Conservation (phyloP, 768 basidiomycete genomes). For the Macrolepiota albuminosa region DNA sequence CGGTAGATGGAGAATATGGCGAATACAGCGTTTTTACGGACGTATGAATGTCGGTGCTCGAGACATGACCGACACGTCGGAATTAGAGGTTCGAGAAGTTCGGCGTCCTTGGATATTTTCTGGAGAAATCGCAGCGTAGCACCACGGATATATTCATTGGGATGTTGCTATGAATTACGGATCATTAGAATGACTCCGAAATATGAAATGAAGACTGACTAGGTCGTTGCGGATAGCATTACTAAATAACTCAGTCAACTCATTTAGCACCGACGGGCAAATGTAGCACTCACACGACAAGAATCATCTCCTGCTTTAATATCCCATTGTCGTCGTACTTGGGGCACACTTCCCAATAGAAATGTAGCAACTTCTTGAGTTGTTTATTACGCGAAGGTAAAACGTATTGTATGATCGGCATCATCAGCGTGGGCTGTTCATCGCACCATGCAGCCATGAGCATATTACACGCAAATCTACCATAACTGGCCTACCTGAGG, state of each 20-base stretch:
- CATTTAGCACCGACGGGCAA: not conserved
- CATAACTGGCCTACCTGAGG: conserved; percentile 57
- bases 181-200: not conserved
- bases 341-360: conserved; percentile 97
- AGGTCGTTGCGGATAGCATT: conserved; percentile 98
- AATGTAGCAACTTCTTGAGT: conserved; percentile 94
- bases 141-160: conserved; percentile 98
- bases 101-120: conserved; percentile 89
- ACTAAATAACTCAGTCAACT: conserved; percentile 32
- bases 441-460: not conserved
- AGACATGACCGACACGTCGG: conserved; percentile 92
- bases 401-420: conserved; percentile 98
- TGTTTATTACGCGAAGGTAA: conserved; percentile 94
- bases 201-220: conserved; percentile 40
- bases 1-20: conserved; percentile 93
- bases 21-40: conserved; percentile 97
- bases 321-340: conserved; percentile 97
- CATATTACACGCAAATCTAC: not conserved
- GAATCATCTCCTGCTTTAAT: conserved; percentile 99
- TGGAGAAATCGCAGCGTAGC: conserved; percentile 95
- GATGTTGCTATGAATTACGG: conserved; percentile 73
- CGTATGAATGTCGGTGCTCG: conserved; percentile 96
- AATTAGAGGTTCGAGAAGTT: conserved; percentile 92
- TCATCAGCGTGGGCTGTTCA: conserved; percentile 79
- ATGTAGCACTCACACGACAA: conserved; percentile 76